Conservation (phyloP, 495 filamentous ascomycete genomes). For the Wilcoxina mikolae region DNA sequence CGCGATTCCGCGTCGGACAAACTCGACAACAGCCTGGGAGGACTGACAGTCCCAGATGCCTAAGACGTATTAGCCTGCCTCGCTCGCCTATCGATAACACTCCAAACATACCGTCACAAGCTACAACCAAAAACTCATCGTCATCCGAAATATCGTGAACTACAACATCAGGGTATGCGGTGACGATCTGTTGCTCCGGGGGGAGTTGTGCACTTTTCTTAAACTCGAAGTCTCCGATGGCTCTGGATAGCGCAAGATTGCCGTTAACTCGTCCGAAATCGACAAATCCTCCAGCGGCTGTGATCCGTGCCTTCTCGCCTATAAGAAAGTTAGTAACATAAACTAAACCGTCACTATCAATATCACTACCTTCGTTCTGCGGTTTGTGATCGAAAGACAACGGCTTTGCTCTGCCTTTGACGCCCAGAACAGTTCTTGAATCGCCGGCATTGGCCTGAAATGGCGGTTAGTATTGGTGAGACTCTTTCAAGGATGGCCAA, state of each 20-base stretch:
- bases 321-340: constrained; percentile 8
- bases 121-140: constrained; percentile 92
- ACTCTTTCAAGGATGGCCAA: constrained; percentile 16
- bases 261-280: constrained; percentile 98
- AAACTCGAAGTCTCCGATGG: constrained; percentile 98
- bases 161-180: constrained; percentile 85
- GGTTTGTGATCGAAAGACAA: constrained; percentile 97
- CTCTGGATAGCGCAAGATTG: constrained; percentile 91
- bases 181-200: constrained; percentile 95
- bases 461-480: constrained; percentile 15
- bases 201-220: constrained; percentile 96
- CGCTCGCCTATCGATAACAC: not conserved
- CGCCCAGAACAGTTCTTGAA: constrained; percentile 80
- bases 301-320: constrained; percentile 95
- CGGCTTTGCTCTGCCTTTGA: constrained; percentile 92
- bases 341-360: not conserved
- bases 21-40: constrained; percentile 91
- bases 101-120: constrained; percentile 65
- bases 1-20: constrained; percentile 86
- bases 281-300: constrained; percentile 89
- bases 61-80: constrained; percentile 33
- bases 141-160: constrained; percentile 80
- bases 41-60: constrained; percentile 99
- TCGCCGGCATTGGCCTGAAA: constrained; percentile 86
- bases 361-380: constrained; percentile 72